Evolutionary conservation across 176 grass and related monocot genomes (phyloP), one percentile per base, ranked within the genome.

Genomic region (Raddia guianensis): DNA sequence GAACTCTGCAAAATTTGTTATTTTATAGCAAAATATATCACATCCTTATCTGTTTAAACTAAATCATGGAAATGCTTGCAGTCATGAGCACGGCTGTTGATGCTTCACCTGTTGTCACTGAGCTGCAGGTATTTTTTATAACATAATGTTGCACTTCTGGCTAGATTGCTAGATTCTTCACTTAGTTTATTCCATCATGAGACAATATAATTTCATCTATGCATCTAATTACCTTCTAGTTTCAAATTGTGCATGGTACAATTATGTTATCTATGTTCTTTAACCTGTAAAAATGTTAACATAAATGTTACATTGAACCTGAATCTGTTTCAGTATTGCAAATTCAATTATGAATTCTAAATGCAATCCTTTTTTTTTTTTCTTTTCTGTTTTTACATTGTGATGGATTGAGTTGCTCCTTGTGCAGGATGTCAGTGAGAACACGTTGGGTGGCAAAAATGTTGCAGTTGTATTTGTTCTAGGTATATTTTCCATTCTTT

Each of bases 381-480:
- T 20, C 42, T 62, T n/a, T 58, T 77, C 37, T 32, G 20, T 66
- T 62, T 27, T 12, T 34, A 32, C 21, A 62, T 10, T 35, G 5
- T 53, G 37, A 72, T 49, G 35, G 1, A 46, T 72, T 45, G 47
- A 40, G 59, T 74, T 80, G 34, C 45, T 74, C 33, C 12, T 73
- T 66, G 18, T 71, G 86, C 77, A 88, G 86, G 78, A 88, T 82
- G 52, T 74, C 55, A 40, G 54, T 52, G 52, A 59, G 53, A 91
- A 85, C 72, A 60, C 75, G 10, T 78, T 88, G 86, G 90, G 67
- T 60, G 65, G 65, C 72, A 88, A 85, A 58, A 73, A 76, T 54
- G 75, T 88, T 37, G 59, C 62, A 74, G 62, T 91, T 33, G 80
- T 85, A 40, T 88, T 88, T 88, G 89, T 91, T 85, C 72, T 88